Percentiles rank a stretch among this genome's conserved stretches.
phyloP scores from a whole-genome alignment of 2,329 filamentous ascomycete species.

The Paecilomyces fulvus region DNA sequence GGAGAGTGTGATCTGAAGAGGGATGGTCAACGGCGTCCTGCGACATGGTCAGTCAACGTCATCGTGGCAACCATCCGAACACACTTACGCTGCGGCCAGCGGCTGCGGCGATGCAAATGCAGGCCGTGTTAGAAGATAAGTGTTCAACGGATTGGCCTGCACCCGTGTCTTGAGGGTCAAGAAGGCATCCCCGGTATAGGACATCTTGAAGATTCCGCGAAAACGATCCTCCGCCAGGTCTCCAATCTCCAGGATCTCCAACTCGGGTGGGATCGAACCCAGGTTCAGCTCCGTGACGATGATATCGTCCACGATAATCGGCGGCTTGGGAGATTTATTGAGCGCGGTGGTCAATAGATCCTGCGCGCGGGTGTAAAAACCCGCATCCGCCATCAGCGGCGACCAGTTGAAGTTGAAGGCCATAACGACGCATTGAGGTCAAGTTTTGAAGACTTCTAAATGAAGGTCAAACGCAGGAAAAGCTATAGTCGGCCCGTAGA shows the following conservation, averaged over 20 bases:
- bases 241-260: slow-evolving; percentile 96
- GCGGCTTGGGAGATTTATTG: slow-evolving; percentile 96
- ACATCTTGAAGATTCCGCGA: slow-evolving; percentile 98
- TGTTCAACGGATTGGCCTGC: slow-evolving; percentile 96
- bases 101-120: slow-evolving; percentile 88
- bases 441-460: not conserved
- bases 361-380: slow-evolving; percentile 80
- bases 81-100: slow-evolving; percentile 63
- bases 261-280: slow-evolving; percentile 83
- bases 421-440: slow-evolving; percentile 49
- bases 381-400: slow-evolving; percentile 89
- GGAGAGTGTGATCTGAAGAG: slow-evolving; percentile 91
- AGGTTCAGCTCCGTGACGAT: slow-evolving; percentile 96
- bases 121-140: slow-evolving; percentile 84
- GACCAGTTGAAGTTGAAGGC: slow-evolving; percentile 99
- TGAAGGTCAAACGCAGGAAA: not conserved
- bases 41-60: slow-evolving; percentile 2
- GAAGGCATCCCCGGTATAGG: slow-evolving; percentile 90
- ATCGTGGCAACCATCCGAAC: not conserved
- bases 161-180: slow-evolving; percentile 92
- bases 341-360: slow-evolving; percentile 90
- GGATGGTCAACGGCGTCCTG: slow-evolving; percentile 81
- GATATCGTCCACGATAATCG: slow-evolving; percentile 99
- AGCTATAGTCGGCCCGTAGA: not conserved
- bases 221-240: slow-evolving; percentile 96